These are phyloP conservation scores for Sphagnurus paluster DNA, from an alignment of 1,284 basidiomycete species.

Conservation along the genomic window DNA sequence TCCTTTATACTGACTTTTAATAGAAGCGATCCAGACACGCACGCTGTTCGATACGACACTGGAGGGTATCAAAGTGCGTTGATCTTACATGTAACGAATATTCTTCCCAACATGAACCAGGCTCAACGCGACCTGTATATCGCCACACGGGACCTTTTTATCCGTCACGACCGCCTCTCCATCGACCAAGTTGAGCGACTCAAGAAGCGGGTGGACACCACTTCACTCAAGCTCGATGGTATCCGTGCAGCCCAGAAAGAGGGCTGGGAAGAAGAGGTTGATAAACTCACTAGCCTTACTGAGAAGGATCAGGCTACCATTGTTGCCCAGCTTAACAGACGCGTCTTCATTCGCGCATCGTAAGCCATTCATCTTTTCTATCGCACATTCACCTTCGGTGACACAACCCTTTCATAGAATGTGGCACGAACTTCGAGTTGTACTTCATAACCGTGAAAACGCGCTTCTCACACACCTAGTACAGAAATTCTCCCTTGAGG, in stretches of 20 bases:
- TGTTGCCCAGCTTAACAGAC: conserved; percentile 63
- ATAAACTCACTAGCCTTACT: conserved; percentile 64
- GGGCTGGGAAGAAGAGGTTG: conserved; percentile 81
- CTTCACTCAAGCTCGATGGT: conserved; percentile 73
- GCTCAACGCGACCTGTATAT: conserved; percentile 86
- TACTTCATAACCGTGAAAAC: conserved; percentile 87
- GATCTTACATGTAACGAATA: neutral
- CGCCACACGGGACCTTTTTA: conserved; percentile 81
- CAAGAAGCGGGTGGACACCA: conserved; percentile 80
- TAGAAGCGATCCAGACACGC: conserved; percentile 44
- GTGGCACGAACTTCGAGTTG: conserved; percentile 90
- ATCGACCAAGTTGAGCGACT: conserved; percentile 84
- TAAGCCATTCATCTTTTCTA: conserved; percentile 37
- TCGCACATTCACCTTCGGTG: no score
- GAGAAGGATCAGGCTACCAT: conserved; percentile 81
- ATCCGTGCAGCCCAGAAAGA: conserved; percentile 71
- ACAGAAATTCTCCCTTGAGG: conserved; percentile 71
- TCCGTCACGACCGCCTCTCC: conserved; percentile 80
- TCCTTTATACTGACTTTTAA: conserved; percentile 5
- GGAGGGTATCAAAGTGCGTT: conserved; percentile 69
- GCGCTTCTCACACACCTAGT: conserved; percentile 74
- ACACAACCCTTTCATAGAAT: conserved; percentile 49
- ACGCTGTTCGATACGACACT: conserved; percentile 63
- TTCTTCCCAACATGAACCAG: conserved; percentile 36
- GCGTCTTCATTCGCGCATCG: conserved; percentile 86